Evolutionary conservation across 352 stramenopile species (phyloP).

Genomic region (Pythium pyrilobum): DNA sequence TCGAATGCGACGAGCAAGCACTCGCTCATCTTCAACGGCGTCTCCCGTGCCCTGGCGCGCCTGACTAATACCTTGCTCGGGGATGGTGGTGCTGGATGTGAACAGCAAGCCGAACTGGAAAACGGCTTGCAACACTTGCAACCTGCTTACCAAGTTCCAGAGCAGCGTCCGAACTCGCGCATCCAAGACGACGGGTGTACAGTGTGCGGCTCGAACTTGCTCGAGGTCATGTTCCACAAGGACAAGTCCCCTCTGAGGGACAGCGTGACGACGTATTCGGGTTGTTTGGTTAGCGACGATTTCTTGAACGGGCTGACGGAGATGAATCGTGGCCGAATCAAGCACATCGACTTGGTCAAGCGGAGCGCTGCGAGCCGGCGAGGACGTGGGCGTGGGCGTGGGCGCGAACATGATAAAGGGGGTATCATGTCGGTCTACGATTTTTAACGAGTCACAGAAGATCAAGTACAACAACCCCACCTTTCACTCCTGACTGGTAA

Average conservation of each 20-base stretch:
- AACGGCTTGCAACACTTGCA: slow-evolving; percentile 43
- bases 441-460: too few species aligned
- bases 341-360: slow-evolving; percentile 31
- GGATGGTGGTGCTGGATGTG: slow-evolving; percentile 39
- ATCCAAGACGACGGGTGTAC: slow-evolving; percentile 22
- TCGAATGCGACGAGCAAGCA: slow-evolving; percentile 42
- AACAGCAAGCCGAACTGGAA: slow-evolving; percentile 55
- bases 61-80: slow-evolving; percentile 17
- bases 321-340: slow-evolving; percentile 30
- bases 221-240: slow-evolving; percentile 47
- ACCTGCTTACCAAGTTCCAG: slow-evolving; percentile 38
- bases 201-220: slow-evolving; percentile 23
- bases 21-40: slow-evolving; percentile 30
- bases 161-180: slow-evolving; percentile 24
- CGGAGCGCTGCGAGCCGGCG: slow-evolving; percentile 17
- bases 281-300: slow-evolving; percentile 44
- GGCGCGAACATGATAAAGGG: slow-evolving; percentile 13
- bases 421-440: slow-evolving; percentile 23
- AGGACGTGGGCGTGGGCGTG: slow-evolving; percentile 17
- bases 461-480: too few species aligned
- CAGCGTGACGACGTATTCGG: slow-evolving; percentile 23
- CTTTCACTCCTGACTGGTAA: too few species aligned
- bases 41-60: slow-evolving; percentile 31
- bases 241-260: slow-evolving; percentile 29
- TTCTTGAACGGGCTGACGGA: slow-evolving; percentile 38